A percentile compares a stretch with the other conserved stretches of the same genome.
These are phyloP conservation scores for Linnemannia schmuckeri DNA, from an alignment of 192 early-diverging fungal genomes.

Conservation along the genomic window DNA sequence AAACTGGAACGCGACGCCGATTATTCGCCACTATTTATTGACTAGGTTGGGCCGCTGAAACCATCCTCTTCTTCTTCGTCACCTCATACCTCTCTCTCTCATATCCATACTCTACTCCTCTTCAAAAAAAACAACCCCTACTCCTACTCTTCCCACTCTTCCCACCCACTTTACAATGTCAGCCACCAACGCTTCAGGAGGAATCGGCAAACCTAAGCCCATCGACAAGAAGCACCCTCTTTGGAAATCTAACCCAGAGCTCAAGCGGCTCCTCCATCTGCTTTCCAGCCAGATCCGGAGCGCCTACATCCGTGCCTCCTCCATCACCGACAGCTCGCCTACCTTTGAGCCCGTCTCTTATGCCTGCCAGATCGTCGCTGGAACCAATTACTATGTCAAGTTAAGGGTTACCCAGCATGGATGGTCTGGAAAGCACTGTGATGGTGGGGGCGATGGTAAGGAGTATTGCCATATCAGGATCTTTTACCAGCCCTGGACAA, in stretches of 20 bases:
- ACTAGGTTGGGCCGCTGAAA: not conserved
- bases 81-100: not conserved
- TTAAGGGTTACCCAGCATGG: slow-evolving; percentile 12
- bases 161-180: not conserved
- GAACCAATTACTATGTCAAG: slow-evolving; percentile 39
- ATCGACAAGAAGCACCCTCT: slow-evolving; percentile 27
- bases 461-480: slow-evolving; percentile 39
- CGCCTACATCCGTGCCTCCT: not conserved
- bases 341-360: slow-evolving; percentile 19
- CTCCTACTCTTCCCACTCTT: not conserved
- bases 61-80: not conserved
- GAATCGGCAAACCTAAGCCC: slow-evolving; percentile 4
- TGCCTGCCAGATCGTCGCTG: slow-evolving; percentile 37
- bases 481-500: slow-evolving; percentile 23
- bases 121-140: not conserved
- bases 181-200: not conserved
- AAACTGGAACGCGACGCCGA: too few relatives aligned
- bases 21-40: not conserved
- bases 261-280: slow-evolving; percentile 4
- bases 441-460: not conserved
- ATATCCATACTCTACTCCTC: not conserved
- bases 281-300: not conserved
- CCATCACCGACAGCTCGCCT: not conserved
- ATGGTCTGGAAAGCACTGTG: not conserved
- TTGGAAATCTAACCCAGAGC: slow-evolving; percentile 3